Evolutionary conservation across 805 yeast genomes (phyloP), one percentile per base, ranked within the genome.

Genomic region (Candida sonorensis): DNA sequence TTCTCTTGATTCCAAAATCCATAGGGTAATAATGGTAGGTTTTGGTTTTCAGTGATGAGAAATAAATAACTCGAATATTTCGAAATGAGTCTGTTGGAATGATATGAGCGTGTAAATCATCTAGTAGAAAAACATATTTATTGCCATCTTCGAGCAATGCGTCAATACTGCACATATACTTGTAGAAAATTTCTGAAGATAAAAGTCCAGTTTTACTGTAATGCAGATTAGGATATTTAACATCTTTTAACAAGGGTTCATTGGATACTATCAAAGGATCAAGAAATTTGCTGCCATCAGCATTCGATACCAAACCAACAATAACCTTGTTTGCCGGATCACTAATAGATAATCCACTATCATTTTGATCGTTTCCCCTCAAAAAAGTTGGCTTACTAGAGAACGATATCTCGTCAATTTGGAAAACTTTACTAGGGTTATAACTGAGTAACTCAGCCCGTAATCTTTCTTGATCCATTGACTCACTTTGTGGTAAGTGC

Each of bases 371-470:
- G 26, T 43, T 40, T 3, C 35, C 36, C n/a, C 29, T 32, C 17
- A 49, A 29, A 18, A 42, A 39, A 4, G 48, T 33, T 7, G 54
- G 54, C n/a, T 34, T 40, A 2, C 34, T 23, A 30, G 39, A 45
- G 40, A 54, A 44, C 2, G 50, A 30, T 14, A 61, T 46, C 33
- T 64, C 68, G 44, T 63, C 68, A 24, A 62, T 37, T 33, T 59
- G 63, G 33, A 47, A 63, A 7, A 63, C 43, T 29, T 59, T 57
- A n/a, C 35, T 36, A 1, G 43, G 42, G 2, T 37, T 33, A 29
- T 40, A 50, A 6, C 33, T 31, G 2, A 31, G 17, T 7, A 62
- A 37, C 1, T 21, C 16, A 7, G 22, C 13, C 27, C 35, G 36
- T 1, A 61, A 22, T 21, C 64, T 32, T 6, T 29, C 32, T 29